Evolutionary conservation across 2,329 filamentous ascomycete genomes (phyloP).

Genomic region (Paramyrothecium roridum): DNA sequence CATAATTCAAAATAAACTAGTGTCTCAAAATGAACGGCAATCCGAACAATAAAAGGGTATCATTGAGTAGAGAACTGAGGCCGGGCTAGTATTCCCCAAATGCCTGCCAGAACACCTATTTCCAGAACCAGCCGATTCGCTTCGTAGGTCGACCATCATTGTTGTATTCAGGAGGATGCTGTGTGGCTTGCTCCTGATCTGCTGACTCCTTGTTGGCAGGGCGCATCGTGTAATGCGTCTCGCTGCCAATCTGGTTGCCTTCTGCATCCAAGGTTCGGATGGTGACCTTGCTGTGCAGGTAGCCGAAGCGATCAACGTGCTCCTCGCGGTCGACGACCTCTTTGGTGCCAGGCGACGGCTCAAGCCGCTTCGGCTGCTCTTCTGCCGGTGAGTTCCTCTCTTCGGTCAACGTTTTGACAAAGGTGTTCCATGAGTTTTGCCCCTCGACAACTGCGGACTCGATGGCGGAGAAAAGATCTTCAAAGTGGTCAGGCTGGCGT

Average conservation of each 20-base stretch:
- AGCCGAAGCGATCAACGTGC: conserved; percentile 39
- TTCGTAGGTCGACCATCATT: conserved; percentile 15
- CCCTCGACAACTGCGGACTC: conserved; percentile 32
- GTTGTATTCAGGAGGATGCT: conserved; percentile 9
- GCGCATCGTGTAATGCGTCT: conserved; percentile 30
- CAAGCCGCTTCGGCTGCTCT: conserved; percentile 1
- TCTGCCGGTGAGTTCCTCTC: conserved; percentile 4
- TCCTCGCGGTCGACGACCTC: conserved; percentile 35
- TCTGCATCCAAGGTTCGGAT: conserved; percentile 36
- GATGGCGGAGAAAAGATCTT: conserved; percentile 37
- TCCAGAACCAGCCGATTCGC: conserved; percentile 38
- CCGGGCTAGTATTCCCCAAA: not conserved
- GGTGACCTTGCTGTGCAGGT: conserved; percentile 37
- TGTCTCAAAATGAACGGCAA: not conserved
- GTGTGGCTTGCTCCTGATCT: not conserved
- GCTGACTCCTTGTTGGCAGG: conserved; percentile 19
- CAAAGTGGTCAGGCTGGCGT: conserved; percentile 28
- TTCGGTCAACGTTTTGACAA: conserved; percentile 31
- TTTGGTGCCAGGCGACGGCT: conserved; percentile 14
- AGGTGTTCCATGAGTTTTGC: conserved; percentile 36
- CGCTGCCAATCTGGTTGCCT: conserved; percentile 36
- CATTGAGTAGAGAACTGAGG: conserved; percentile 8
- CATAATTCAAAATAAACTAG: not conserved
- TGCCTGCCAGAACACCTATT: conserved; percentile 15
- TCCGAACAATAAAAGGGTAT: conserved; percentile 2